Evolutionary conservation across 2,329 filamentous ascomycete species (phyloP).

Genomic region (Beauveria medogensis): DNA sequence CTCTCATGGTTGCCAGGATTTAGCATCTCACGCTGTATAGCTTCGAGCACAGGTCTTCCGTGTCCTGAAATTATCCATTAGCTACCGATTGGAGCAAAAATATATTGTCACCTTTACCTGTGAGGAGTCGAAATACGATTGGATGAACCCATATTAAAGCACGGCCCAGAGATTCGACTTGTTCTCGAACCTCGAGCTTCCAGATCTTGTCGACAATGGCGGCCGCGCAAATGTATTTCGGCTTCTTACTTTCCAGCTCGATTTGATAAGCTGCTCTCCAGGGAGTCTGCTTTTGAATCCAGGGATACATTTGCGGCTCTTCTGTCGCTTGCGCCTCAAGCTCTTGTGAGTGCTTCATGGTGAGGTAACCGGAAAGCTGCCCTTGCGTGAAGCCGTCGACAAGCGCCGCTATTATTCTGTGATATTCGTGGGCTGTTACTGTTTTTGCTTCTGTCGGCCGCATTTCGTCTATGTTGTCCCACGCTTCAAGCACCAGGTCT

Average conservation of each 20-base stretch:
- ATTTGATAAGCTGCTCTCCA: conserved; percentile 6
- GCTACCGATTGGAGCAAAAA: neutral
- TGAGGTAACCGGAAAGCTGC: conserved; percentile 39
- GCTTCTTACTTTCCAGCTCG: conserved; percentile 1
- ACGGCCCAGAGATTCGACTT: conserved; percentile 2
- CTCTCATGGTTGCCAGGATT: conserved; percentile 24
- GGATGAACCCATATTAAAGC: conserved; percentile 5
- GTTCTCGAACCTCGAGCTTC: conserved; percentile 7
- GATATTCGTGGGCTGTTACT: conserved; percentile 33
- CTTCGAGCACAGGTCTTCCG: conserved; percentile 19
- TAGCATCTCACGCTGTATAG: conserved; percentile 23
- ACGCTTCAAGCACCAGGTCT: conserved; percentile 26
- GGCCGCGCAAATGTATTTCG: neutral
- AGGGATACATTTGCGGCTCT: neutral
- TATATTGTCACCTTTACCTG: neutral
- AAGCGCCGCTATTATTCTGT: conserved; percentile 30
- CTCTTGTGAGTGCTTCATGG: conserved; percentile 5
- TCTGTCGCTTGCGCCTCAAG: neutral
- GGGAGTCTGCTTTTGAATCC: neutral
- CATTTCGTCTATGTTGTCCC: conserved; percentile 40
- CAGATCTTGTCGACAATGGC: conserved; percentile 8
- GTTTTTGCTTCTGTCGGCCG: conserved; percentile 32
- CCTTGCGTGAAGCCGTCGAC: conserved; percentile 36
- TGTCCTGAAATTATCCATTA: conserved; percentile 12
- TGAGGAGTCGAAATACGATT: neutral